Conservation (phyloP, 139 green algal genomes). For the Micractinium sp. region DNA sequence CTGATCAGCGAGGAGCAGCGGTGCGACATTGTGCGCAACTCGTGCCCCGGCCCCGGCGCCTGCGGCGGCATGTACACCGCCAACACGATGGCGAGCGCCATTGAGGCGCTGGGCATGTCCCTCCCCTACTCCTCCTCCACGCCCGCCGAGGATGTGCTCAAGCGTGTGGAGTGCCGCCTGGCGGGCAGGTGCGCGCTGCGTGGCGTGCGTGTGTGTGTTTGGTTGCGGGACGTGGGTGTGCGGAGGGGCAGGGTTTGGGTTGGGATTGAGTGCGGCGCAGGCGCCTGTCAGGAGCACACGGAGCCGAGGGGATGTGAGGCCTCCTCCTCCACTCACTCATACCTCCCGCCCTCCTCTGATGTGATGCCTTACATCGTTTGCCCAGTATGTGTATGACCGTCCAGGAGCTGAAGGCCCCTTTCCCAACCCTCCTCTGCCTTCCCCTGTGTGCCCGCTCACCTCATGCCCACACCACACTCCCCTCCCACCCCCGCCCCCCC, state of each 20-base stretch:
- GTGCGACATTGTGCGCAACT: conserved; percentile 89
- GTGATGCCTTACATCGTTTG: too few relatives aligned
- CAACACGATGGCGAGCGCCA: conserved; percentile 97
- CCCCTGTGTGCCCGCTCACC: not conserved
- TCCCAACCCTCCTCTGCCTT: not conserved
- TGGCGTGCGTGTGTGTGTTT: not conserved
- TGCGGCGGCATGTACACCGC: conserved; percentile 98
- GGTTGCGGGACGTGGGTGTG: not conserved
- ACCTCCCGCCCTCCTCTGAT: too few relatives aligned
- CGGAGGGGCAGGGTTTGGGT: too few relatives aligned
- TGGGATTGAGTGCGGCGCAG: too few relatives aligned
- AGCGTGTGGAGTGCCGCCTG: conserved; percentile 92
- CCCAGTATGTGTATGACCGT: too few relatives aligned
- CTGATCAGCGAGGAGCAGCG: conserved; percentile 88
- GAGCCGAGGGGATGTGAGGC: too few relatives aligned
- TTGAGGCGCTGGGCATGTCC: conserved; percentile 97
- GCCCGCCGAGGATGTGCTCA: conserved; percentile 94
- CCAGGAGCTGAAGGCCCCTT: not conserved
- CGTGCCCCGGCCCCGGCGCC: conserved; percentile 88
- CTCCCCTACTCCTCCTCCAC: conserved; percentile 94
- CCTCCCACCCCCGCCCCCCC: not conserved
- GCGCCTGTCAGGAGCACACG: too few relatives aligned
- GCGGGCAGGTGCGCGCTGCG: conserved; percentile 72
- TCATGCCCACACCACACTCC: not conserved
- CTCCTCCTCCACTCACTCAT: too few relatives aligned